phyloP scores from a whole-genome alignment of 805 yeast species.

The Yamadazyma nakazawae region DNA sequence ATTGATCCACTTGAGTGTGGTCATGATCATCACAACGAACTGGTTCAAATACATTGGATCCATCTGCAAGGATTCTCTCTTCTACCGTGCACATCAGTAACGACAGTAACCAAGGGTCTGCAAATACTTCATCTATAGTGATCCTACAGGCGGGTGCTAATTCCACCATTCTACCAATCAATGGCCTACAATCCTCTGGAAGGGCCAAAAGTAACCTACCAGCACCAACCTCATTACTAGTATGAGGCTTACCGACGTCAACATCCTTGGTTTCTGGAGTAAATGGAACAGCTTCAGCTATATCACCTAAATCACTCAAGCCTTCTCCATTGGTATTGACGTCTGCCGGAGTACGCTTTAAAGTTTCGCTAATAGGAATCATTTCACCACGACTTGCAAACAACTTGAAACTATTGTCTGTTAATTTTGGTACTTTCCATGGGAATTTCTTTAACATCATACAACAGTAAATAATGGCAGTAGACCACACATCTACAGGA shows the following conservation, averaged over 20 bases:
- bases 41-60: conserved; percentile 31
- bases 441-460: conserved; percentile 84
- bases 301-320: conserved; percentile 15
- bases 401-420: conserved; percentile 68
- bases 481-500: conserved; percentile 79
- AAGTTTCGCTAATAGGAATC: conserved; percentile 55
- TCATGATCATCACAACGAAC: conserved; percentile 57
- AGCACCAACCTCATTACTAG: conserved; percentile 67
- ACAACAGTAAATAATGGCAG: conserved; percentile 81
- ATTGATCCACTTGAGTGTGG: conserved; percentile 87
- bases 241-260: conserved; percentile 47
- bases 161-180: conserved; percentile 75
- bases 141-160: conserved; percentile 84
- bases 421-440: conserved; percentile 74
- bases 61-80: conserved; percentile 32
- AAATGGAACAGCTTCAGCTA: conserved; percentile 9
- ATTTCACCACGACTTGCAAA: conserved; percentile 55
- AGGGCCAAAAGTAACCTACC: conserved; percentile 67
- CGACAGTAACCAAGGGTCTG: conserved; percentile 64
- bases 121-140: conserved; percentile 73
- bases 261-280: conserved; percentile 7
- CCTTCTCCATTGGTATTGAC: conserved; percentile 12
- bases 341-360: conserved; percentile 29
- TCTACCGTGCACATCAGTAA: conserved; percentile 69
- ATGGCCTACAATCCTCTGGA: conserved; percentile 63